Conservation (phyloP, 2,329 filamentous ascomycete genomes). For the Fusarium buharicum region DNA sequence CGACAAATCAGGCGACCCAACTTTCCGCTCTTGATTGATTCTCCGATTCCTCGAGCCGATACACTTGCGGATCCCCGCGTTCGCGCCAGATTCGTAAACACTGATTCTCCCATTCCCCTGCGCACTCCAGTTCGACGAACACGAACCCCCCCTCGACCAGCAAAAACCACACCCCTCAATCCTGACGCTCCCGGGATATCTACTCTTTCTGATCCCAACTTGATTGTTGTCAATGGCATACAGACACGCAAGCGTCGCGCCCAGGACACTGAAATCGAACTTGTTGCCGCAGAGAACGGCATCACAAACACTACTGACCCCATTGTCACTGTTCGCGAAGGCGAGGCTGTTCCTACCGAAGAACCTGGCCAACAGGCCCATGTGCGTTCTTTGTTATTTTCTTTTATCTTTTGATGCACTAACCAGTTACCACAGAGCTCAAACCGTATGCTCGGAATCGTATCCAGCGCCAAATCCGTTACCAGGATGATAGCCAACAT, state of each 20-base stretch:
- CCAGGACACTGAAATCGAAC: constrained; percentile 47
- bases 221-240: constrained; percentile 45
- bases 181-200: background rate
- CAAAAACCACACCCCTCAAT: background rate
- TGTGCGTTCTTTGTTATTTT: constrained; percentile 14
- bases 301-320: constrained; percentile 22
- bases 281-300: constrained; percentile 43
- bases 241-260: constrained; percentile 47
- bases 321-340: constrained; percentile 35
- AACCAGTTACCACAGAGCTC: constrained; percentile 18
- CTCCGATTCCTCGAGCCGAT: constrained; percentile 19
- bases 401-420: background rate
- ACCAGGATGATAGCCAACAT: constrained; percentile 48
- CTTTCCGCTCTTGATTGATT: constrained; percentile 26
- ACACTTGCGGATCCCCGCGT: constrained; percentile 22
- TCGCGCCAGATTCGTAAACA: constrained; percentile 16
- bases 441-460: constrained; percentile 40
- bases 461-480: constrained; percentile 34
- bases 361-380: constrained; percentile 22
- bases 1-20: constrained; percentile 23
- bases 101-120: constrained; percentile 9
- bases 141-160: background rate
- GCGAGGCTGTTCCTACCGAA: constrained; percentile 19
- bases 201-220: constrained; percentile 9
- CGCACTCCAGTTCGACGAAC: background rate